Base-by-base conservation (phyloP, 1,284 basidiomycete species). In the Pulveroboletus sp. region DNA sequence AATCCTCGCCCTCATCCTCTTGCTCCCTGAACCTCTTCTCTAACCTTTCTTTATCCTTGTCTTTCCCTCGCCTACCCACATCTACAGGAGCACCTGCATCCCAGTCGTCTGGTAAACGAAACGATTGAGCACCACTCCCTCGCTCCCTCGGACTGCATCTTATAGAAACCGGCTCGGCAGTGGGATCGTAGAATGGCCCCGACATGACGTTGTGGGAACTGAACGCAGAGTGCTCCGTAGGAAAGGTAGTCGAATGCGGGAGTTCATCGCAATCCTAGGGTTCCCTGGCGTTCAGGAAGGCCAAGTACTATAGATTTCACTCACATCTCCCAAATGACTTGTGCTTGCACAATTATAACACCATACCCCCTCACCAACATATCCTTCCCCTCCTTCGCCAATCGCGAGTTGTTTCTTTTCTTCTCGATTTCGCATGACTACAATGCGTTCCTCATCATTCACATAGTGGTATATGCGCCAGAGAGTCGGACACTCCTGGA, bases 381-480 rank as follows among this genome's bases (percentile, higher is more conserved):
- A 89, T 6, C 82, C 87, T 68, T 91, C 88, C 12, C 88, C 87
- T n/a, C 89, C 89, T 56, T 84, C 65, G n/a, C 87, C 87, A 11
- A 89, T 68, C 6, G 65, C 63, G 10, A 84, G 65, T 4, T 72
- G 63, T 53, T 75, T 77, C 64, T 79, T 86, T 36, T 74, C 68
- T 56, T 78, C 75, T 37, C 88, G 80, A 29, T 56, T 62, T n/a
- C 71, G 68, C 3, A 87, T 67, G n/a, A 78, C 80, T 4, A 68
- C 62, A 8, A 73, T 68, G 32, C 84, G 82, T 36, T 83, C 84
- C 3, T 78, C 77, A 8, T 81, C 78, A 3, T 78, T 76, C 46
- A 87, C 76, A 65, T 95, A 96, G 32, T 85, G 79, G 66, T 97
- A 97, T 57, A 93, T 76, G 43, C 94, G 79, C 94, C 94, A 97